Percentiles rank a stretch among this genome's conserved stretches.
Evolutionary conservation across 1,139 yeast genomes (phyloP).

Genomic region (Candida sanyaensis): DNA sequence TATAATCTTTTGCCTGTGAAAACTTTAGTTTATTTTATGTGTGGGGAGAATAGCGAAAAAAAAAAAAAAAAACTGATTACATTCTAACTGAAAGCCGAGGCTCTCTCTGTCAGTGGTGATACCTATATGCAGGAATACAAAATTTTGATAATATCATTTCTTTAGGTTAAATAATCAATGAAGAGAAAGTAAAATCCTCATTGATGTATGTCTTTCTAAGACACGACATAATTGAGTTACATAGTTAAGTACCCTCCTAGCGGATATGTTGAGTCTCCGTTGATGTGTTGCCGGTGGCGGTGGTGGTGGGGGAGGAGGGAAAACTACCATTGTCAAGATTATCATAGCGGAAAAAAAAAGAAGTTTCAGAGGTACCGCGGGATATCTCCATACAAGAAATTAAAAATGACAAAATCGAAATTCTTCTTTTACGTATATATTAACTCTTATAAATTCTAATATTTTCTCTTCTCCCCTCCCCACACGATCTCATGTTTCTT

Average conservation of each 20-base stretch:
- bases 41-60: constrained; percentile 1
- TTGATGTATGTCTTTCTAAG: no score
- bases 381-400: neutral
- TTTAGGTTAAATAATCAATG: neutral
- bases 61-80: neutral
- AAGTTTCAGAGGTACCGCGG: neutral
- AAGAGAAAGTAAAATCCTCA: neutral
- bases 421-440: no score
- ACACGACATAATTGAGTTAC: no score
- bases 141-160: no score
- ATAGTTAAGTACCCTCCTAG: no score
- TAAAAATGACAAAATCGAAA: no score
- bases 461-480: neutral
- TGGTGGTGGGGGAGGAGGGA: neutral
- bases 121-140: no score
- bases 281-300: no score
- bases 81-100: constrained; percentile 1
- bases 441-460: no score
- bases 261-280: neutral
- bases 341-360: constrained; percentile 1
- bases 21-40: constrained; percentile 7
- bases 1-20: constrained; percentile 3
- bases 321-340: neutral
- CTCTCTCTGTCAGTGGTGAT: neutral
- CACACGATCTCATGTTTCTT: constrained; percentile 21